phyloP scores from a whole-genome alignment of 2,329 filamentous ascomycete species.

The Fusarium globosum region DNA sequence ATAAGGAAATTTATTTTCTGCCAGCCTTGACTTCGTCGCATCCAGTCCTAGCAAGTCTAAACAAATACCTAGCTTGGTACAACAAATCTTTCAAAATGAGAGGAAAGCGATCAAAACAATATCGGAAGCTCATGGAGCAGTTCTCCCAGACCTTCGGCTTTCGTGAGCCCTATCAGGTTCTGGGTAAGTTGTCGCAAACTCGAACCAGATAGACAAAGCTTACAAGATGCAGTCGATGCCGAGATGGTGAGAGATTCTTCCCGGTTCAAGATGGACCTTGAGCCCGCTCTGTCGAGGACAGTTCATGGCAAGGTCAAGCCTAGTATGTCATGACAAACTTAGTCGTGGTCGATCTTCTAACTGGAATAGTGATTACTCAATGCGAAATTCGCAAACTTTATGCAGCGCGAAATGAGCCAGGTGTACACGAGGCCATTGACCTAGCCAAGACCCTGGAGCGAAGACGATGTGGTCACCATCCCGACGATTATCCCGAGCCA shows the following conservation, averaged over 20 bases:
- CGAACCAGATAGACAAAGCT: conserved; percentile 27
- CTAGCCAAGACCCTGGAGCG: conserved; percentile 81
- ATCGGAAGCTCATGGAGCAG: conserved; percentile 89
- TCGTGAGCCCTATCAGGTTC: conserved; percentile 92
- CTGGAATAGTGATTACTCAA: conserved; percentile 76
- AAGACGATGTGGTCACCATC: conserved; percentile 81
- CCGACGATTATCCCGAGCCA: conserved; percentile 76
- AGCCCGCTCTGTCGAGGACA: conserved; percentile 80
- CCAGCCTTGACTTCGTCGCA: conserved; percentile 15
- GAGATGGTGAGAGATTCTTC: conserved; percentile 85
- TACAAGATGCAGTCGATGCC: conserved; percentile 72
- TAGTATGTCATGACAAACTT: conserved; percentile 61
- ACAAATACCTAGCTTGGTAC: background rate
- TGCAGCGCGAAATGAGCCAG: conserved; percentile 65
- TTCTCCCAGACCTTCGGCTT: conserved; percentile 90
- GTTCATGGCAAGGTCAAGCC: conserved; percentile 88
- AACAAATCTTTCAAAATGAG: conserved; percentile 52
- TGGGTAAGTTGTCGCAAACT: conserved; percentile 61
- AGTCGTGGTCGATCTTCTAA: conserved; percentile 36
- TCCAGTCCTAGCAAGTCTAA: conserved; percentile 2
- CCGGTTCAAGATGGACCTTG: conserved; percentile 90
- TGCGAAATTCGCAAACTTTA: conserved; percentile 86
- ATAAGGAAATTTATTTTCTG: conserved; percentile 56
- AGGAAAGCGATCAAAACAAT: conserved; percentile 65
- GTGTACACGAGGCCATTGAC: conserved; percentile 71